Percentiles rank a stretch among this genome's conserved stretches.
Evolutionary conservation across 352 stramenopile species (phyloP).

Genomic region (Globisporangium heterothallicum): DNA sequence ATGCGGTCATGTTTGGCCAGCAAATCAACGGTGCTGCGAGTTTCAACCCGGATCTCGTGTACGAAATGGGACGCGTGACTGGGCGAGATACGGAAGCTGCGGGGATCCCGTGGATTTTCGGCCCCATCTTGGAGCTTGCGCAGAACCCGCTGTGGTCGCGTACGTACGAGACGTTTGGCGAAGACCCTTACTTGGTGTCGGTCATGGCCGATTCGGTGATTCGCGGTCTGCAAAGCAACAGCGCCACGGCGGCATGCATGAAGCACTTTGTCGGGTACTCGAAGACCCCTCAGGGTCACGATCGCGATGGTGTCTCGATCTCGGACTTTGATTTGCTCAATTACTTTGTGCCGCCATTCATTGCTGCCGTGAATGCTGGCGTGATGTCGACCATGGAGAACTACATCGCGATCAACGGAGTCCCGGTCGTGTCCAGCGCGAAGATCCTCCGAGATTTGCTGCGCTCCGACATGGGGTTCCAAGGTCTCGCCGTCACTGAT

Average conservation of each 20-base stretch:
- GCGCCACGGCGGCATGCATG: conserved; percentile 40
- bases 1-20: background rate
- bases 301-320: conserved; percentile 70
- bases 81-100: background rate
- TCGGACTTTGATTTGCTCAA: conserved; percentile 80
- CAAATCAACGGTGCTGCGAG: background rate
- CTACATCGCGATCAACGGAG: conserved; percentile 90
- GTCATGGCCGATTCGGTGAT: conserved; percentile 78
- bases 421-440: conserved; percentile 86
- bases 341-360: conserved; percentile 80
- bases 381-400: conserved; percentile 90
- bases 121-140: background rate
- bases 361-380: conserved; percentile 46
- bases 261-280: conserved; percentile 90
- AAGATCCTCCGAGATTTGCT: conserved; percentile 76
- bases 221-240: conserved; percentile 73
- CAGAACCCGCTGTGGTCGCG: conserved; percentile 15
- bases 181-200: conserved; percentile 83
- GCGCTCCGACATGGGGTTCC: conserved; percentile 79
- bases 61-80: background rate
- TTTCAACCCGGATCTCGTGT: background rate
- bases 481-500: conserved; percentile 84
- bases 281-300: conserved; percentile 74
- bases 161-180: conserved; percentile 93
- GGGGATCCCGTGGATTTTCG: background rate